Percentiles rank a stretch among this genome's conserved stretches.
Conservation (phyloP, 2,329 filamentous ascomycete species). For the Xenoacremonium recifei region DNA sequence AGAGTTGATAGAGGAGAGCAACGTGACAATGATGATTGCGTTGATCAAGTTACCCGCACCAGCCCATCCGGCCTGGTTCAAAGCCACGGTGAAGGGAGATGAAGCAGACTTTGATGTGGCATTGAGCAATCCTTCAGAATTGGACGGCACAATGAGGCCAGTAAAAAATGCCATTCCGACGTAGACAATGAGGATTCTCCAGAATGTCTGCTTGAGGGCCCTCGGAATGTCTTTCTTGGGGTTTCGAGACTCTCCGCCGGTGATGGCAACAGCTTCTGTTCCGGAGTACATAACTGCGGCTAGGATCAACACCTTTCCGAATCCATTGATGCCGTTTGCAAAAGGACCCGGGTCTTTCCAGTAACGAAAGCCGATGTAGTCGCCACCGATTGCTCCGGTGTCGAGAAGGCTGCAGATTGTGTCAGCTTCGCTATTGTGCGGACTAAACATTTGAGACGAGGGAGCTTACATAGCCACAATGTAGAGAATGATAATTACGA, state of each 20-base stretch:
- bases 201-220: constrained; percentile 2
- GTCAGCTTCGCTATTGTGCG: constrained; percentile 5
- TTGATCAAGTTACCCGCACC: constrained; percentile 5
- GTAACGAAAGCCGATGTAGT: constrained; percentile 6
- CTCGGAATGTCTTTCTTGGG: constrained; percentile 4
- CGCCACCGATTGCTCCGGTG: background rate
- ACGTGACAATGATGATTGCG: background rate
- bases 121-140: constrained; percentile 1
- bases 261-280: constrained; percentile 8
- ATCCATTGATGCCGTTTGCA: constrained; percentile 12
- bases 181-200: constrained; percentile 2
- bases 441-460: constrained; percentile 1
- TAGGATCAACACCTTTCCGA: constrained; percentile 11
- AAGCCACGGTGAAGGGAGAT: constrained; percentile 5
- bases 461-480: constrained; percentile 1
- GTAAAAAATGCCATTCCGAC: constrained; percentile 2
- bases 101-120: background rate
- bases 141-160: constrained; percentile 2
- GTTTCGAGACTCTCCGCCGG: constrained; percentile 1
- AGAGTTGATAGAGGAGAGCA: background rate
- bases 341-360: constrained; percentile 6
- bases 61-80: constrained; percentile 7
- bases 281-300: constrained; percentile 13
- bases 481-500: constrained; percentile 1
- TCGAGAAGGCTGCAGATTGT: constrained; percentile 2